Evolutionary conservation across 306 rosid species (phyloP).

Genomic region (Pyrus betulifolia): DNA sequence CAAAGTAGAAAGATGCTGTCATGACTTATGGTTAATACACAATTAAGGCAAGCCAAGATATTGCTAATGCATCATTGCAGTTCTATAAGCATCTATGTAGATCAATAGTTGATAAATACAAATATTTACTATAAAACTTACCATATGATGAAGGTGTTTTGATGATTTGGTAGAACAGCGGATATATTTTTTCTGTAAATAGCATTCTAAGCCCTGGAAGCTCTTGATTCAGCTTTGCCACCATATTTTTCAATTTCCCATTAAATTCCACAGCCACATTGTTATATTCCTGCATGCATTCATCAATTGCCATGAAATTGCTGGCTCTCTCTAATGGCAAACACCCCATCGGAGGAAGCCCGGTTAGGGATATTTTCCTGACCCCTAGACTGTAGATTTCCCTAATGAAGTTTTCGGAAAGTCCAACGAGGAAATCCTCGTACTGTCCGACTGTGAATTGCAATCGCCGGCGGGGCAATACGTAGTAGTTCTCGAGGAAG

Average conservation of each 20-base stretch:
- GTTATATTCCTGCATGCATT: conserved; percentile 30
- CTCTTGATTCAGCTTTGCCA: conserved; percentile 22
- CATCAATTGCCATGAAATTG: conserved; percentile 20
- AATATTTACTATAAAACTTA: neutral
- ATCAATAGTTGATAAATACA: neutral
- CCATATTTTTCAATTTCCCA: conserved; percentile 22
- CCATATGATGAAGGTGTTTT: conserved; percentile 32
- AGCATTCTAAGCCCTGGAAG: conserved; percentile 25
- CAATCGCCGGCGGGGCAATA: conserved; percentile 28
- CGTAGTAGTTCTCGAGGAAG: conserved; percentile 63
- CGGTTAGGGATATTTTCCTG: conserved; percentile 50
- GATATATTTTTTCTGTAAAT: conserved; percentile 9
- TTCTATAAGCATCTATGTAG: neutral
- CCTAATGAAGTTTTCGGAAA: conserved; percentile 40
- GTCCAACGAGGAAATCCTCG: conserved; percentile 37
- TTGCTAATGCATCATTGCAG: neutral
- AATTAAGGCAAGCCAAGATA: neutral
- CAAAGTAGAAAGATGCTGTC: neutral
- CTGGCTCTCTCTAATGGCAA: conserved; percentile 68
- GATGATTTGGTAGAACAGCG: conserved; percentile 16
- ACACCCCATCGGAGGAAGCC: conserved; percentile 82
- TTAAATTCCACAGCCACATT: conserved; percentile 37
- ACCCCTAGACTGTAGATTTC: conserved; percentile 49
- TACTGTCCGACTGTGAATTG: conserved; percentile 36
- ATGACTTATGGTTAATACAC: neutral